These are phyloP conservation scores for Crithidia brevicula DNA, from an alignment of 208 protist genomes.

Conservation along the genomic window DNA sequence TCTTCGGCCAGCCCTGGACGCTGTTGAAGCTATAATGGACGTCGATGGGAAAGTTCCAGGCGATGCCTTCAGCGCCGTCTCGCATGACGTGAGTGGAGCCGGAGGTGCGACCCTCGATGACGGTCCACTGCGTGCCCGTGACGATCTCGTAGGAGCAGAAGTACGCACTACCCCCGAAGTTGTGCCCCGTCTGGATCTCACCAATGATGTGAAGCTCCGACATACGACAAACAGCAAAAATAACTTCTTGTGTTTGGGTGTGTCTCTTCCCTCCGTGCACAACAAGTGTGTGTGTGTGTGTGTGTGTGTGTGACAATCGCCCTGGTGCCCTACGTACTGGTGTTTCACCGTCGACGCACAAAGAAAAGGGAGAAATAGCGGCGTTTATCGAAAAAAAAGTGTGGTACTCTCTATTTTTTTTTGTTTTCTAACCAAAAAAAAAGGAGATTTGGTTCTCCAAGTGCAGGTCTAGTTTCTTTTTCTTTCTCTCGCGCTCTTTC, in stretches of 20 bases:
- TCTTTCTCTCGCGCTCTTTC: no score
- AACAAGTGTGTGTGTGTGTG: neutral
- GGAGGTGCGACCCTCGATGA: slow-evolving; percentile 66
- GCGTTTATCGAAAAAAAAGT: no score
- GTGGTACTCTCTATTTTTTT: no score
- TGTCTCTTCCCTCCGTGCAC: neutral
- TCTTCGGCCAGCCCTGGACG: slow-evolving; percentile 89
- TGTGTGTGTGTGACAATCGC: neutral
- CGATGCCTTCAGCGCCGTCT: slow-evolving; percentile 43
- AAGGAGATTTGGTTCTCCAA: no score
- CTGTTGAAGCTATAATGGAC: slow-evolving; percentile 78
- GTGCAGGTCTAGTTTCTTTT: no score
- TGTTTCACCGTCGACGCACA: no score
- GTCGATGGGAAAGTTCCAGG: slow-evolving; percentile 88
- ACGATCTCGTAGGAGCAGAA: slow-evolving; percentile 89
- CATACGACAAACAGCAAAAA: slow-evolving; percentile 36
- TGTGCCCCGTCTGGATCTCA: slow-evolving; percentile 64
- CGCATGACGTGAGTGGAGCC: slow-evolving; percentile 89
- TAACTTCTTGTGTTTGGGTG: neutral
- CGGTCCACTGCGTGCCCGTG: slow-evolving; percentile 72
- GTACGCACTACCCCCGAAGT: slow-evolving; percentile 67
- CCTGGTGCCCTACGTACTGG: no score
- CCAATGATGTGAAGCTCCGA: slow-evolving; percentile 90
- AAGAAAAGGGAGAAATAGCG: no score
- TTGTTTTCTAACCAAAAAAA: no score